Conservation (phyloP, 1,139 yeast genomes). For the Hansenula lynferdii region DNA sequence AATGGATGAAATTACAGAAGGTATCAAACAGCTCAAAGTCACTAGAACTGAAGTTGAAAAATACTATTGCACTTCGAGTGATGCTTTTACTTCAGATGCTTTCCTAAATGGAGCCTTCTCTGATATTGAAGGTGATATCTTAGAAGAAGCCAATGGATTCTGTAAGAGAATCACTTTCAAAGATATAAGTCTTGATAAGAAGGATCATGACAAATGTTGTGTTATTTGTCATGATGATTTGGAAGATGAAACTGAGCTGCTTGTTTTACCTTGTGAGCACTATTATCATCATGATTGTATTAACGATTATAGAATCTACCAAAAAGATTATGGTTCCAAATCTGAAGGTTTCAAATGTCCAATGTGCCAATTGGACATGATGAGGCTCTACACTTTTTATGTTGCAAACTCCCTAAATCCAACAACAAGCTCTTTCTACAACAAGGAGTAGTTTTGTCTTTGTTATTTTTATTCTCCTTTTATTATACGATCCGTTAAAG, state of each 20-base stretch:
- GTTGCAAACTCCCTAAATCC: neutral
- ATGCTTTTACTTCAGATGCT: neutral
- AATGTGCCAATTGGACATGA: neutral
- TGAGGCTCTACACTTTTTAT: neutral
- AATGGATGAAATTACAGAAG: neutral
- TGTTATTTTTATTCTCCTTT: no score
- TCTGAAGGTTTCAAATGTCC: neutral
- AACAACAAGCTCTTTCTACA: neutral
- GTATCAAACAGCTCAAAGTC: neutral
- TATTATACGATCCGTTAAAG: no score
- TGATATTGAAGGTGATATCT: neutral
- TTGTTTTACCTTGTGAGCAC: neutral
- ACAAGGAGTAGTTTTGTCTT: neutral
- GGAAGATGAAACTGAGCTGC: neutral
- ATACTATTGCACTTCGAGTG: neutral
- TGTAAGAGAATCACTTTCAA: neutral
- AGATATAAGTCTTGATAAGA: neutral
- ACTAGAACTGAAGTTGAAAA: neutral
- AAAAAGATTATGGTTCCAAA: neutral
- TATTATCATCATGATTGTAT: neutral
- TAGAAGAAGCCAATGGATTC: neutral
- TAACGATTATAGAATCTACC: neutral
- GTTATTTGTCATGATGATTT: neutral
- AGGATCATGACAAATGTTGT: neutral
- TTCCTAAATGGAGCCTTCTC: no score